Base-by-base conservation (phyloP, 129 eudicot genomes). In the Helichrysum umbraculigerum region DNA sequence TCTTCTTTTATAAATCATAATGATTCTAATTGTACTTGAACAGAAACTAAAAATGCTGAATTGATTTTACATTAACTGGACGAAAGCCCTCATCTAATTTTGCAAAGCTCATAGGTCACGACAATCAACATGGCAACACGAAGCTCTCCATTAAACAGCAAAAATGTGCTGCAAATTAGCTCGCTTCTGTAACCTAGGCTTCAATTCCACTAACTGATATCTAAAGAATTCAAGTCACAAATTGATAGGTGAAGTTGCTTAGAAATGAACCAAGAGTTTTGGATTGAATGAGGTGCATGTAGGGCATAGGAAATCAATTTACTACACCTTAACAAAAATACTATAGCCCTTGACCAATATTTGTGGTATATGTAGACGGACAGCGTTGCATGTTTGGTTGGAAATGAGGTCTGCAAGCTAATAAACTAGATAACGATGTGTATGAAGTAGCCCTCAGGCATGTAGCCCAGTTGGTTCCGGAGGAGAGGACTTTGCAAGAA, bases 371-470 rank as follows among this genome's bases (percentile, higher is more conserved):
- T 30, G 22, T 28, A 47, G 78, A 74, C 12, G 12, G 22, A 28
- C 7, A 57, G 25, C 22, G 59, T 74, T 74, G 68, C 30, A 5
- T 60, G 60, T 74, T 7, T 7, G 28, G 41, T 25, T 41, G 39
- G 72, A 65, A 7, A 20, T 6, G 41, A 76, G 65, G n/a, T 22
- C 54, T 54, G 41, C n/a, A 34, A 17, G 66, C 47, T 41, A 41
- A 12, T 76, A 35, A 35, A 57, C 58, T 67, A 61, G 57, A 71
- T 17, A 78, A 8, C 56, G 63, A 71, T 56, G 58, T 79, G 78
- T 54, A 47, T 71, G 22, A 70, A 70, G 76, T 41, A 52, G 76
- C 74, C n/a, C n/a, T n/a, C n/a, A n/a, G n/a, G n/a, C n/a, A n/a
- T n/a, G n/a, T n/a, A n/a, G n/a, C n/a, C n/a, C n/a, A n/a, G n/a